Base-by-base conservation (phyloP, 306 rosid genomes). In the Comarum palustre region DNA sequence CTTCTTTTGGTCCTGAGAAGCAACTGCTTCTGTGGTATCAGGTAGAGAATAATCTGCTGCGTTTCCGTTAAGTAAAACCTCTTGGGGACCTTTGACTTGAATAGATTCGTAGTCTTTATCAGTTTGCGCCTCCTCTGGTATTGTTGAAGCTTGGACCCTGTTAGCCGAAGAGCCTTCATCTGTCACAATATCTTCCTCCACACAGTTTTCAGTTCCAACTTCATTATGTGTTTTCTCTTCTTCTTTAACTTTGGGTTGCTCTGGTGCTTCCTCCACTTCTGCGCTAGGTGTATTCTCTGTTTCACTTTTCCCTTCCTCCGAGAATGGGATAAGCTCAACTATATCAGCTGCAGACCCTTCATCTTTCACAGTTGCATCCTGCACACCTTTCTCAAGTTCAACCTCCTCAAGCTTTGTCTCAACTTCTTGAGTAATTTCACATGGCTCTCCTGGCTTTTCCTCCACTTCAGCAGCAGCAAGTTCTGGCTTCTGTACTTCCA, bases 211-310 rank as follows among this genome's bases (percentile, higher is more conserved):
- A 14, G 74, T 68, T 71, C 62, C 87, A 66, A 61, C 76, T 0
- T 73, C 81, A 73, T 76, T 68, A 39, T 16, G 27, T 72, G 73
- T 70, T 78, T 71, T 79, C 60, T 32, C 79, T 58, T 73, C 84
- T 82, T 87, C 76, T 48, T 71, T 10, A 50, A 65, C 65, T 73
- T 80, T 66, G 32, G 66, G 38, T 48, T 86, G 84, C 69, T 69
- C 71, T 62, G 71, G 70, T 41, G 73, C 79, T 73, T 84, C 82
- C 34, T 77, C 77, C 55, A 69, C 86, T 80, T 78, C 68, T 58
- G 54, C 39, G 16, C 17, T 24, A 38, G 51, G 51, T 22, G 65
- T 57, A 2, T 77, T 81, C 51, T 38, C 78, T 38, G 81, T 60
- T 8, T 73, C 72, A 72, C 52, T 68, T 76, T 78, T 66, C 66